Evolutionary conservation across 805 yeast species (phyloP).

Genomic region (Candida alai): DNA sequence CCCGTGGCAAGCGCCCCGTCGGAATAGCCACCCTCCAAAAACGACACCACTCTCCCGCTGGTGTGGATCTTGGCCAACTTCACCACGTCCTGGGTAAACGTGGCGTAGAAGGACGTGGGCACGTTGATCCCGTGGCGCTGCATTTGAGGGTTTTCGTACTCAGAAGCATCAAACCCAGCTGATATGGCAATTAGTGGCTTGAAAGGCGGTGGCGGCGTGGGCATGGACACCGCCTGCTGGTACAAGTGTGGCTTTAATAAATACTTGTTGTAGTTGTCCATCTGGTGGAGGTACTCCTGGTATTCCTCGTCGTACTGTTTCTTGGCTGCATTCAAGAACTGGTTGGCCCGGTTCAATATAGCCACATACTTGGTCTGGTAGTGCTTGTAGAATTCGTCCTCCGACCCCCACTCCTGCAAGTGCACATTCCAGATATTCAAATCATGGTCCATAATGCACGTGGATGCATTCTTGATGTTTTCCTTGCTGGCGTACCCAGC

Average conservation of each 20-base stretch:
- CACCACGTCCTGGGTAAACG: constrained; percentile 70
- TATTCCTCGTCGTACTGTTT: constrained; percentile 37
- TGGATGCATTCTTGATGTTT: constrained; percentile 69
- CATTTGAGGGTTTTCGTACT: constrained; percentile 78
- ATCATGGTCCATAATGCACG: constrained; percentile 75
- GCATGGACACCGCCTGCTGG: constrained; percentile 24
- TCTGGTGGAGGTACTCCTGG: constrained; percentile 21
- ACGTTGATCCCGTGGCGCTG: constrained; percentile 79
- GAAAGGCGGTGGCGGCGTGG: constrained; percentile 34
- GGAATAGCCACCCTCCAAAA: constrained; percentile 84
- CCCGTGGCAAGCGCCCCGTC: constrained; percentile 80
- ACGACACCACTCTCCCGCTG: constrained; percentile 58
- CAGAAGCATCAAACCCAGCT: constrained; percentile 88
- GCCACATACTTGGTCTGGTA: constrained; percentile 60
- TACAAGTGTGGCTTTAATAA: constrained; percentile 28
- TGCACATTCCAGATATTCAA: constrained; percentile 83
- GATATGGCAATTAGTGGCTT: constrained; percentile 63
- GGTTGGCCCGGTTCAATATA: constrained; percentile 62
- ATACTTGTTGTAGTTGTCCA: constrained; percentile 29
- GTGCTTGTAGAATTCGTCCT: constrained; percentile 60
- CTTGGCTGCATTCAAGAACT: constrained; percentile 52
- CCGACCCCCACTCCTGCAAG: constrained; percentile 58
- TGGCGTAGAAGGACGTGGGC: constrained; percentile 74
- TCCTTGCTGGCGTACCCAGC: constrained; percentile 69
- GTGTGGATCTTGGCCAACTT: constrained; percentile 60